Evolutionary conservation across 2,329 filamentous ascomycete species (phyloP), one percentile per base, ranked within the genome.

Genomic region (Arthrobotrys sinensis): DNA sequence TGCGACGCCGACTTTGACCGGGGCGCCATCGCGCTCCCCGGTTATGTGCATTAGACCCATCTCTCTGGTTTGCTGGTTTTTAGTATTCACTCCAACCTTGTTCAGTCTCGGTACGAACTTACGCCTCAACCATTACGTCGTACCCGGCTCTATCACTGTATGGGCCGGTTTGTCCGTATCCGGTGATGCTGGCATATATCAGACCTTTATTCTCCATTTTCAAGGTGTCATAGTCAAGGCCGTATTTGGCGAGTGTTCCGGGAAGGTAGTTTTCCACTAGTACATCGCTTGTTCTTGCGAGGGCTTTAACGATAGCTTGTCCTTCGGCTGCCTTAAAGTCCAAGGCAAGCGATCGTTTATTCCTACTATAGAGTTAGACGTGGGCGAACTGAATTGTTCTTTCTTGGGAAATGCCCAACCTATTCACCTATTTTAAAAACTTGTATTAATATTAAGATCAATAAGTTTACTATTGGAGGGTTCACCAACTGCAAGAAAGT

Each of bases 31-130:
- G 70, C 94, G 89, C 79, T 89, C 89, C 36, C 96, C 96, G 0
- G 96, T 99, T 82, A 99, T 98, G 85, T 99, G 96, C 96, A 99
- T 99, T 71, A 99, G 86, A 0, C 96, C 96, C 85, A 99, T 94
- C 84, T 98, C 96, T 10, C 79, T 80, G 40, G 32, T 45, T 62
- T 12, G 2, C 6, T 43, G 11, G 32, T 21, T 21, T 16, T 57
- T 57, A 57, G 12, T 21, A 57, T 12, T 16, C 40, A 5, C n/a
- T 45, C 40, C n/a, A 28, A 28, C 24, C 24, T 8, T 4, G 38
- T 21, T n/a, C 12, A n/a, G 11, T 16, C 12, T 43, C 12, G 11
- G 7, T 34, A 24, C 10, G n/a, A 21, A 69, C 79, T 16, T 55
- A 80, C 76, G 96, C 96, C 86, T 99, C 96, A 10, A 99, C 95